Conservation (phyloP, 306 rosid species). For the Adenanthera pavonina region DNA sequence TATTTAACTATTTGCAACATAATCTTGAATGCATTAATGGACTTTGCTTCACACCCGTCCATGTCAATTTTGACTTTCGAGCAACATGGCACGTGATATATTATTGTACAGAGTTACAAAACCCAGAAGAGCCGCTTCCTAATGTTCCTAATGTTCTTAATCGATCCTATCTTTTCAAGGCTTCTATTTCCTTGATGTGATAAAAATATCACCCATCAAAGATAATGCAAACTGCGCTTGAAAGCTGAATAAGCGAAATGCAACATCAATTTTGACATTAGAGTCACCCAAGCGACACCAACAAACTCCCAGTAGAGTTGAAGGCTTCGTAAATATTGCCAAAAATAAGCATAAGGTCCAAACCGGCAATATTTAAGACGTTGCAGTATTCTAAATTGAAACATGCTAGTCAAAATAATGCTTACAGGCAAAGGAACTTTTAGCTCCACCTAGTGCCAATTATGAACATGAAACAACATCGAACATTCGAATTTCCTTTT, state of each 20-base stretch:
- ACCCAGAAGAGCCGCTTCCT: background rate
- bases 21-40: background rate
- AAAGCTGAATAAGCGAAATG: background rate
- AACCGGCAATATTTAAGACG: background rate
- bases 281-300: slow-evolving; percentile 8
- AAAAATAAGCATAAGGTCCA: background rate
- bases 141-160: background rate
- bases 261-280: slow-evolving; percentile 15
- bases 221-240: slow-evolving; percentile 1
- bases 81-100: background rate
- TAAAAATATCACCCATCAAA: background rate
- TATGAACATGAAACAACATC: slow-evolving; percentile 10
- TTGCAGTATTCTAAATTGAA: background rate
- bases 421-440: background rate
- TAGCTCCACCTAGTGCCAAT: background rate
- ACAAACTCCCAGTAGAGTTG: background rate
- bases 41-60: slow-evolving; percentile 21
- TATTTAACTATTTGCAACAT: background rate
- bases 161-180: slow-evolving; percentile 10
- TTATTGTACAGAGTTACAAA: slow-evolving; percentile 6
- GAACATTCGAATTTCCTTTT: slow-evolving; percentile 1
- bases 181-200: slow-evolving; percentile 5
- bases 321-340: background rate
- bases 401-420: background rate
- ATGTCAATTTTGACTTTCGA: background rate